A percentile compares a stretch with the other conserved stretches of the same genome.
Evolutionary conservation across 345 rosid genomes (phyloP).

Genomic region (Litchi chinensis): DNA sequence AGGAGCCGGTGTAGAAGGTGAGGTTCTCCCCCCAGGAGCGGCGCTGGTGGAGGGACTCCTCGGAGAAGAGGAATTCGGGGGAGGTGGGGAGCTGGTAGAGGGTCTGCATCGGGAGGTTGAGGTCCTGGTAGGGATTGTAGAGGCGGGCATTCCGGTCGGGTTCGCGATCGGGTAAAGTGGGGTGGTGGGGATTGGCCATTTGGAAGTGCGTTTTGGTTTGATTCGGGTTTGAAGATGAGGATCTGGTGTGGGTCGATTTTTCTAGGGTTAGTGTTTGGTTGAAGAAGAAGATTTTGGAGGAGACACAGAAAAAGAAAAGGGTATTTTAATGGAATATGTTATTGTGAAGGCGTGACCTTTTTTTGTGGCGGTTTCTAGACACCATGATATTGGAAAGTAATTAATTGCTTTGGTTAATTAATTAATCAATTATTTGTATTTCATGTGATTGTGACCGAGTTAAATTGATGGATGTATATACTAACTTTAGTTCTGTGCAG

Average conservation of each 20-base stretch:
- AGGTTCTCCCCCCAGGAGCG: slow-evolving; percentile 99
- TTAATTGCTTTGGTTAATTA: too few relatives aligned
- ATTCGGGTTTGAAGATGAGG: too few relatives aligned
- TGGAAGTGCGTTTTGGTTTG: background rate
- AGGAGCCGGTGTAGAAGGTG: slow-evolving; percentile 87
- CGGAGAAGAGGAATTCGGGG: slow-evolving; percentile 91
- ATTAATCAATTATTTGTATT: too few relatives aligned
- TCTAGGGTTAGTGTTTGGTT: slow-evolving; percentile 28
- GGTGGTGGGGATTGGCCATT: slow-evolving; percentile 40
- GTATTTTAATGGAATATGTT: background rate
- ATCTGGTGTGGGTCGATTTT: background rate
- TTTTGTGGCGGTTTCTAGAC: background rate
- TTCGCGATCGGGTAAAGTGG: slow-evolving; percentile 42
- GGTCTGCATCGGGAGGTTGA: slow-evolving; percentile 58
- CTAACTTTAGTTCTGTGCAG: too few relatives aligned
- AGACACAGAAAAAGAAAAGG: background rate
- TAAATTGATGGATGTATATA: too few relatives aligned
- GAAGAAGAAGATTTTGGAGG: background rate
- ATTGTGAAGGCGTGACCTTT: background rate
- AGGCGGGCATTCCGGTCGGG: slow-evolving; percentile 55
- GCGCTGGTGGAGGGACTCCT: slow-evolving; percentile 82
- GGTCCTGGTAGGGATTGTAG: slow-evolving; percentile 85
- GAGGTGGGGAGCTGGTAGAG: slow-evolving; percentile 86
- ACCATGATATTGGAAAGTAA: background rate
- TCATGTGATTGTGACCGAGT: too few relatives aligned